Evolutionary conservation across 495 filamentous ascomycete species (phyloP).

Genomic region (Lasiosphaeria ovina): DNA sequence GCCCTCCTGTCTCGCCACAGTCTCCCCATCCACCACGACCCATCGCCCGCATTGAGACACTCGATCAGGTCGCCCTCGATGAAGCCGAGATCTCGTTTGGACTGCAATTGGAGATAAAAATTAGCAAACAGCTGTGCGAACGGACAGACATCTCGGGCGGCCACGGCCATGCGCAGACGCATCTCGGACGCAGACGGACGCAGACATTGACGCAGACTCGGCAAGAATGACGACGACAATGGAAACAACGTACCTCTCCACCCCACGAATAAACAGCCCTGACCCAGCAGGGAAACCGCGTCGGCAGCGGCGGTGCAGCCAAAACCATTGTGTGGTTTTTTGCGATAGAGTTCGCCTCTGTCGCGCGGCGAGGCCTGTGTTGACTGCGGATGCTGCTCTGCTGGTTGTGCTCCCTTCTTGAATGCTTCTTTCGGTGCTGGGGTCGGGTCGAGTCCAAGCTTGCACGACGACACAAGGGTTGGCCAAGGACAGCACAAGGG

Average conservation of each 20-base stretch:
- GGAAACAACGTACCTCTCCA: constrained; percentile 64
- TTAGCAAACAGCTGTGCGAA: constrained; percentile 11
- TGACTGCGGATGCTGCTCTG: too few relatives aligned
- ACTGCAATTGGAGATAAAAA: constrained; percentile 41
- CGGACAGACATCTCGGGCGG: not conserved
- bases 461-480: too few relatives aligned
- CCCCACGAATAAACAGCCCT: constrained; percentile 95
- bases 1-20: constrained; percentile 81
- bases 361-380: too few relatives aligned
- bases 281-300: constrained; percentile 92
- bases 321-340: constrained; percentile 39
- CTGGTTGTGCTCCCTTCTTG: too few relatives aligned
- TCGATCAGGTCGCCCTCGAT: constrained; percentile 97
- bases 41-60: constrained; percentile 95
- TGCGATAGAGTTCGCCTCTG: not conserved
- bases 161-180: too few relatives aligned
- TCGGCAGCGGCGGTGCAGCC: constrained; percentile 66
- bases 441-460: too few relatives aligned
- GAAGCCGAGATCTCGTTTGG: constrained; percentile 90
- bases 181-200: too few relatives aligned
- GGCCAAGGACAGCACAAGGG: not conserved
- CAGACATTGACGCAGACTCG: too few relatives aligned
- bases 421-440: not conserved
- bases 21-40: constrained; percentile 96
- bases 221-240: too few relatives aligned